phyloP scores from a whole-genome alignment of 1,139 yeast genomes.

The Diutina mesorugosa region DNA sequence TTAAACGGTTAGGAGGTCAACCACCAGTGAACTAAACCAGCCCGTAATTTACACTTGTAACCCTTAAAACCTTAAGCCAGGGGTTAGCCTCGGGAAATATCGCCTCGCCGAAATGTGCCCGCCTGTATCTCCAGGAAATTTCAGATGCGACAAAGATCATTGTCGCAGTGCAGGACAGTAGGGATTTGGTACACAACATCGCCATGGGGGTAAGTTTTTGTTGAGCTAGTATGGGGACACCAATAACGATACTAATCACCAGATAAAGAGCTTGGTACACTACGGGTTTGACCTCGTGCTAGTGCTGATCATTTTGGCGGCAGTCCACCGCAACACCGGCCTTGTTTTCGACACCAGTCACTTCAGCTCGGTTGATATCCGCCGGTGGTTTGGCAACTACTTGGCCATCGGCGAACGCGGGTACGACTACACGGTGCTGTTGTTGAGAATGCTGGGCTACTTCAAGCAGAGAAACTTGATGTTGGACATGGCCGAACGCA shows the following conservation, averaged over 20 bases:
- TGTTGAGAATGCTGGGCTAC: constrained; percentile 28
- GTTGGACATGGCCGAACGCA: constrained; percentile 22
- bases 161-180: neutral
- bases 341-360: constrained; percentile 32
- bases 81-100: neutral
- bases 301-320: constrained; percentile 52
- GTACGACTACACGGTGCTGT: constrained; percentile 29
- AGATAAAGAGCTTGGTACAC: constrained; percentile 17
- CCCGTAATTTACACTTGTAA: too few species aligned
- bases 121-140: neutral
- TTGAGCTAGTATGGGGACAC: neutral
- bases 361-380: constrained; percentile 38
- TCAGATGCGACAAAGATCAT: neutral
- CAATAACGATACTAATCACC: neutral
- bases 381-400: constrained; percentile 41
- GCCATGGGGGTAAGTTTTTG: constrained; percentile 1
- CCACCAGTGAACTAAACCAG: neutral
- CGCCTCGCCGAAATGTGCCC: neutral
- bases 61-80: neutral
- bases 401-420: constrained; percentile 41
- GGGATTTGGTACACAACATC: neutral
- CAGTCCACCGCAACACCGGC: constrained; percentile 54
- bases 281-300: constrained; percentile 47
- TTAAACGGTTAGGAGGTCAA: neutral
- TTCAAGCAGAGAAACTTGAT: constrained; percentile 30